Base-by-base conservation (phyloP, 768 basidiomycete species). In the Agrocybe chaxingu region DNA sequence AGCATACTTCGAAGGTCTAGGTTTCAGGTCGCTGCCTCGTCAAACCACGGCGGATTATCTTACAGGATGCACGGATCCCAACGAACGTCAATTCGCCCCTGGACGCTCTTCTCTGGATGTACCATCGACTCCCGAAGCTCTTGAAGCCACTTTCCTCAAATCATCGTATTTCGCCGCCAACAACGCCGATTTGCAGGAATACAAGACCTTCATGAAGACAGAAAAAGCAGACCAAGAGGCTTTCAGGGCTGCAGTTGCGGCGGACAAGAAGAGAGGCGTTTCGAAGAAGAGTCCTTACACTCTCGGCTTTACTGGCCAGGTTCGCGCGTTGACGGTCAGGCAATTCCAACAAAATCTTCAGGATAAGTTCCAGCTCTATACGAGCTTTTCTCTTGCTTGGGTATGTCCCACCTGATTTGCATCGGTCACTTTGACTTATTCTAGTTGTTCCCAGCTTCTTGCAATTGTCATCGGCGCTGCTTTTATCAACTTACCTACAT, bases 1-100 rank as follows among this genome's bases (percentile, higher is more conserved):
- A 11, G 69, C 70, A 1, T 95, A 95, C 70, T 93, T 97, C 58
- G 80, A 89, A 57, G 66, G 66, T 30, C 70, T 92, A 39, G 90
- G 92, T 12, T 91, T 83, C 67, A 79, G 79, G 33, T 54, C 87
- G n/a, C 80, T 89, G 19, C 86, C 88, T 48, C 84, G 91, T 36
- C 92, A 94, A 66, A 90, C 83, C 57, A 89, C 88, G 10, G 82
- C 91, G 8, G 92, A 94, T 64, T 94, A 89, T 65, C 77, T 94
- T 13, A 89, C 89, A 16, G 86, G 86, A 6, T 87, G 85, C 66
- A 88, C 93, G 2, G 89, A 91, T 60, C 79, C 85, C 0, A 90
- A 92, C 58, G 92, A 96, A 70, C 87, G 92, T 29, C 86, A 84
- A 62, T 86, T 88, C 57, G 79, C 82, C 0, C 69, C 78, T 2